Evolutionary conservation across 2,329 filamentous ascomycete genomes (phyloP).

Genomic region (Drechslerella stenobrocha): DNA sequence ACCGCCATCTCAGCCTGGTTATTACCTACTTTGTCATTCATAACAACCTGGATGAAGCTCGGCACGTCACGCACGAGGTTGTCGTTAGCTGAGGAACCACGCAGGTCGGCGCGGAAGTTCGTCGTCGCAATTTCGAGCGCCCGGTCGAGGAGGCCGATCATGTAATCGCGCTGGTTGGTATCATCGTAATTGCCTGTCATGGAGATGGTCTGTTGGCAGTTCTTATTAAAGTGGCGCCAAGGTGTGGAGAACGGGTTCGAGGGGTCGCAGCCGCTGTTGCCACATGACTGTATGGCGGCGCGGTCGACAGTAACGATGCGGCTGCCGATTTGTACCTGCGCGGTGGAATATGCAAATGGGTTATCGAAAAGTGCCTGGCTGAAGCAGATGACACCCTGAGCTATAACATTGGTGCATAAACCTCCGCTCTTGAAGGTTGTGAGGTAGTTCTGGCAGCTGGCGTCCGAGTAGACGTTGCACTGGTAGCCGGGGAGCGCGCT

Average conservation of each 20-base stretch:
- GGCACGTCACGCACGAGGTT: slow-evolving; percentile 6
- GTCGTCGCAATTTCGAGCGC: neutral
- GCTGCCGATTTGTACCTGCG: neutral
- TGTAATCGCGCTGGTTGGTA: slow-evolving; percentile 10
- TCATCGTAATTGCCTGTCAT: slow-evolving; percentile 8
- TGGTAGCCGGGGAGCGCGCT: slow-evolving; percentile 6
- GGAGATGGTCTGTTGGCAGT: slow-evolving; percentile 4
- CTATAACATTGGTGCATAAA: slow-evolving; percentile 18
- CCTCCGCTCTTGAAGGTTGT: slow-evolving; percentile 2
- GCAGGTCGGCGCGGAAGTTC: slow-evolving; percentile 6
- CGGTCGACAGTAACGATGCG: slow-evolving; percentile 8
- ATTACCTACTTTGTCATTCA: slow-evolving; percentile 10
- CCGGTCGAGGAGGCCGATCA: slow-evolving; percentile 4
- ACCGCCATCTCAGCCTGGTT: slow-evolving; percentile 12
- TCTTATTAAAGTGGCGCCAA: slow-evolving; percentile 16
- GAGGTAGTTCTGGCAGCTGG: slow-evolving; percentile 9
- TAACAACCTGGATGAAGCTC: slow-evolving; percentile 11
- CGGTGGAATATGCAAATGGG: slow-evolving; percentile 3
- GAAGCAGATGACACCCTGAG: slow-evolving; percentile 14
- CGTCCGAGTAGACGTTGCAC: slow-evolving; percentile 25
- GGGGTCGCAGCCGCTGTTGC: slow-evolving; percentile 5
- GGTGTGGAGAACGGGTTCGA: neutral
- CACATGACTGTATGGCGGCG: slow-evolving; percentile 2
- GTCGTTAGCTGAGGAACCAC: neutral
- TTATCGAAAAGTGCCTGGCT: slow-evolving; percentile 14